Evolutionary conservation across 768 basidiomycete genomes (phyloP), one percentile per base, ranked within the genome.

Genomic region (Collybiopsis confluens): DNA sequence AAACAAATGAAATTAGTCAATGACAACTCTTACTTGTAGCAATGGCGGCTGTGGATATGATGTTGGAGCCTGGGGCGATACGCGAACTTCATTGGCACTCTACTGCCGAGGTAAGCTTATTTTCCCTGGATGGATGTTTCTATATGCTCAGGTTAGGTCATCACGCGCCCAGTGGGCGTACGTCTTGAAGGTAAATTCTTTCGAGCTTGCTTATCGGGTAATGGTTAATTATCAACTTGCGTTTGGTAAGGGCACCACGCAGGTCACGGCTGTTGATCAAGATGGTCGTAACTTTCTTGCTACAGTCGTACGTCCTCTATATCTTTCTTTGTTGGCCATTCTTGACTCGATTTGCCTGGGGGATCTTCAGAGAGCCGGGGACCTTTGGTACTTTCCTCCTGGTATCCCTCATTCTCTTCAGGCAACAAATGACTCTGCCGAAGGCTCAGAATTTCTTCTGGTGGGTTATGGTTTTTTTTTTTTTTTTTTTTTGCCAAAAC

Each of bases 331-430:
- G 58, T 40, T 21, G 24, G 20, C 45, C 6, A 27, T 30, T 21
- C 20, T 18, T 30, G n/a, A 15, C 28, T 35, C 46, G 1, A 42
- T 4, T 3, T 43, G 3, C n/a, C n/a, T n/a, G n/a, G n/a, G n/a
- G n/a, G n/a, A 5, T 27, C 8, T 23, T 23, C 37, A 79, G 77
- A 65, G 66, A 33, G 63, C 72, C 28, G 80, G 78, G 9, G 80
- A 81, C 58, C 57, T 81, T 16, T 81, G 81, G 80, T 82, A 74
- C 64, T 81, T 81, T 68, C 80, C 79, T 7, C 70, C 81, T 4
- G 80, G 79, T 6, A 70, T 76, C 50, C 81, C 81, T 2, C 81
- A 83, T 61, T 77, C 76, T 10, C 68, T 83, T 8, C 80, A 82
- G 63, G 81, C 74, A 2, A 79, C 44, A 21, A 50, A 41, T 20